phyloP scores from a whole-genome alignment of 345 rosid species.

The Ailanthus altissimus region DNA sequence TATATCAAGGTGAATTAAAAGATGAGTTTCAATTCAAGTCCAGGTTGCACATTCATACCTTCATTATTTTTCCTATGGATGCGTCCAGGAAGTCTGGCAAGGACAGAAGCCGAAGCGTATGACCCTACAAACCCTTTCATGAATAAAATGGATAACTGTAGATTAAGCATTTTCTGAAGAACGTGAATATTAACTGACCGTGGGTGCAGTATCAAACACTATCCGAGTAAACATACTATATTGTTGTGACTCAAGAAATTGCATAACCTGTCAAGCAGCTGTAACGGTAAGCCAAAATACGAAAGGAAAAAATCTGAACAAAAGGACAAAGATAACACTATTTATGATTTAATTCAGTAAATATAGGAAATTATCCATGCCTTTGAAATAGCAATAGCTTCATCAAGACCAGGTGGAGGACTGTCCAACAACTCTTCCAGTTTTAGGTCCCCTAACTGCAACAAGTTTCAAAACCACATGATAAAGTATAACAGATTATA shows the following conservation, averaged over 20 bases:
- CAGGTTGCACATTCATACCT: constrained; percentile 45
- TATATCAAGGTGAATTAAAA: constrained; percentile 7
- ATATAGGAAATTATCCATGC: constrained; percentile 32
- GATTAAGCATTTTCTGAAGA: constrained; percentile 11
- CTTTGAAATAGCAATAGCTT: constrained; percentile 77
- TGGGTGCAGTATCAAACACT: constrained; percentile 80
- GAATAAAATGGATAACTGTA: constrained; percentile 12
- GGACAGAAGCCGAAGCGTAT: constrained; percentile 79
- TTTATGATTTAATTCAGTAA: background rate
- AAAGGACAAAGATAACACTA: background rate
- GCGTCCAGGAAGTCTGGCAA: constrained; percentile 83
- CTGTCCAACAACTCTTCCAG: constrained; percentile 68
- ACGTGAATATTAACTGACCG: constrained; percentile 46
- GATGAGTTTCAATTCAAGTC: background rate
- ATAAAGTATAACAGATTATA: background rate
- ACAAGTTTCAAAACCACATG: constrained; percentile 6
- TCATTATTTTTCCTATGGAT: constrained; percentile 73
- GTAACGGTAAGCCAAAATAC: constrained; percentile 7
- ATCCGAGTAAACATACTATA: constrained; percentile 65
- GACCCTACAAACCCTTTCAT: constrained; percentile 53
- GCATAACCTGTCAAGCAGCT: constrained; percentile 59
- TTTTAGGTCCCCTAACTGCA: constrained; percentile 70
- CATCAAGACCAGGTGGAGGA: constrained; percentile 78
- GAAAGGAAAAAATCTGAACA: background rate
- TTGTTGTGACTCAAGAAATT: constrained; percentile 62